A percentile compares a stretch with the other conserved stretches of the same genome.
These are phyloP conservation scores for Pogostemon cablin DNA, from an alignment of 257 asterid species.

Conservation along the genomic window DNA sequence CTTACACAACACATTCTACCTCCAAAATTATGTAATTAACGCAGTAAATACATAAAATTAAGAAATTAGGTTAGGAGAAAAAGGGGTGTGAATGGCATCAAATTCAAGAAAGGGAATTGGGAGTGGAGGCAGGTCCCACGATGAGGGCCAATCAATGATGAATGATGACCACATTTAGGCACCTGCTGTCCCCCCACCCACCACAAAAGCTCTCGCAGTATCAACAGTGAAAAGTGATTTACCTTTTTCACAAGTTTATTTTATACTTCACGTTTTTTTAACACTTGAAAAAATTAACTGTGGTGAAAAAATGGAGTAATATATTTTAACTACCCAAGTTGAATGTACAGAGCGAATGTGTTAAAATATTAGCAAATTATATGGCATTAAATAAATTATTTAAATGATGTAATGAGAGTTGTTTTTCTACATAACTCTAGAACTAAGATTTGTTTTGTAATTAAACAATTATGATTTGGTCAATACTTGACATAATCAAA, in stretches of 20 bases:
- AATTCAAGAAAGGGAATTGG: constrained; percentile 27
- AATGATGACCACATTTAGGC: constrained; percentile 9
- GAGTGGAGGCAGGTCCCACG: constrained; percentile 39
- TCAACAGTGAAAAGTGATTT: constrained; percentile 29
- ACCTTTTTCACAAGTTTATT: constrained; percentile 19
- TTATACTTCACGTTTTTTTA: constrained; percentile 1
- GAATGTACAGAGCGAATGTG: neutral
- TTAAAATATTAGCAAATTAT: neutral
- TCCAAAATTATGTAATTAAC: neutral
- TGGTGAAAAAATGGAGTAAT: neutral
- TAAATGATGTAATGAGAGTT: too few relatives aligned
- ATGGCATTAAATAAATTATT: neutral
- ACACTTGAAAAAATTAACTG: neutral
- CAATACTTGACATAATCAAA: neutral
- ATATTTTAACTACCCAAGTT: neutral
- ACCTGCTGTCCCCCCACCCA: neutral
- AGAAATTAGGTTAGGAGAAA: neutral
- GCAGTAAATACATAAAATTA: neutral
- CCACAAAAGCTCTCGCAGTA: constrained; percentile 1
- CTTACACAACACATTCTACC: constrained; percentile 13
- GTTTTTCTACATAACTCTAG: neutral
- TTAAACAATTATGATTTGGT: neutral
- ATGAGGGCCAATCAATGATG: constrained; percentile 44
- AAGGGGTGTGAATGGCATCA: constrained; percentile 9
- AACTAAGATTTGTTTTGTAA: neutral